Conservation (phyloP, 164 flowering plant species). For the Liriodendron chinense region DNA sequence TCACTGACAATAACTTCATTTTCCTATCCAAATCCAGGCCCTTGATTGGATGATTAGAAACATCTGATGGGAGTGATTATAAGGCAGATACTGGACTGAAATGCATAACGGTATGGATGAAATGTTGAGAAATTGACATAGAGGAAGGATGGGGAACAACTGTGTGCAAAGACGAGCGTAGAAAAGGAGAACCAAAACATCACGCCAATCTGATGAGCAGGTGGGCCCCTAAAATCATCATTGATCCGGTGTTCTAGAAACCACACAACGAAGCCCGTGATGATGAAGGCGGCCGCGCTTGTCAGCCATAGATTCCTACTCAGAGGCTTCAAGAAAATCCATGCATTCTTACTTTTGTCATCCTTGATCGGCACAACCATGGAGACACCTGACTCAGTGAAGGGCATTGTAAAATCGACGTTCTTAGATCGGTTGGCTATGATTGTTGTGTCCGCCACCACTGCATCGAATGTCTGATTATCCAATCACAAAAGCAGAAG, state of each 20-base stretch:
- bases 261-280: constrained; percentile 28
- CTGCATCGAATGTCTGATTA: not conserved
- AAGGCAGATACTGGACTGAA: too few relatives aligned
- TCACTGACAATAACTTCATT: too few relatives aligned
- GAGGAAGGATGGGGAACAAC: constrained; percentile 7
- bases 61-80: too few relatives aligned
- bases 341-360: constrained; percentile 6
- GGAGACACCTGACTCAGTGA: constrained; percentile 17
- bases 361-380: constrained; percentile 16
- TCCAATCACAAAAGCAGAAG: not conserved
- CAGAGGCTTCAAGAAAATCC: constrained; percentile 31
- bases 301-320: constrained; percentile 24
- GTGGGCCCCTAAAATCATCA: constrained; percentile 17
- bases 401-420: constrained; percentile 32
- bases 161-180: constrained; percentile 27
- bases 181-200: constrained; percentile 27
- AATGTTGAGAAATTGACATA: not conserved
- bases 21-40: too few relatives aligned
- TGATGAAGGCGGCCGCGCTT: constrained; percentile 13
- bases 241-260: constrained; percentile 26
- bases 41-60: too few relatives aligned
- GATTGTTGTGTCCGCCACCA: not conserved
- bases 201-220: constrained; percentile 13
- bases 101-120: not conserved
- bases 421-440: constrained; percentile 9